These are phyloP conservation scores for Apophysomyces trapeziformis DNA, from an alignment of 371 early-diverging fungal genomes.

Conservation along the genomic window DNA sequence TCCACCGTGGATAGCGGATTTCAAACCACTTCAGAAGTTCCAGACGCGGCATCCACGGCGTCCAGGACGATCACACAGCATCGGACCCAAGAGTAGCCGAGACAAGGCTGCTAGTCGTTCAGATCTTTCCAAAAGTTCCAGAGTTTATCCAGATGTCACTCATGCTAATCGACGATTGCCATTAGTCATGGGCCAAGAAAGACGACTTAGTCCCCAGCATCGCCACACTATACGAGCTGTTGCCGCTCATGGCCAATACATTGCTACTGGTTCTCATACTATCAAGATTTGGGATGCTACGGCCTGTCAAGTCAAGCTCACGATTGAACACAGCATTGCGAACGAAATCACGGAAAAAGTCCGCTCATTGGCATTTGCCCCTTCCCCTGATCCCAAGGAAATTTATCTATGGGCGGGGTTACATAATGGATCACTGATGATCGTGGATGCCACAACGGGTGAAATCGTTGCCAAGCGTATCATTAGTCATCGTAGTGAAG, in stretches of 20 bases:
- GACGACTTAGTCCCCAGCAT: slow-evolving; percentile 18
- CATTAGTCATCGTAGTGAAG: slow-evolving; percentile 59
- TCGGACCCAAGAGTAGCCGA: not conserved
- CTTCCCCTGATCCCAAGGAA: slow-evolving; percentile 41
- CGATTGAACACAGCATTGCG: slow-evolving; percentile 21
- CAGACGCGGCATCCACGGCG: not conserved
- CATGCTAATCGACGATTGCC: slow-evolving; percentile 32
- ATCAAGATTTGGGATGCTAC: slow-evolving; percentile 28
- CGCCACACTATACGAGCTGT: slow-evolving; percentile 21
- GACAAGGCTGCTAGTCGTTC: not conserved
- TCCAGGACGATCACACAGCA: not conserved
- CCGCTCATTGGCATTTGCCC: slow-evolving; percentile 40
- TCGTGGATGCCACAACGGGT: slow-evolving; percentile 56
- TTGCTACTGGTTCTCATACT: slow-evolving; percentile 34
- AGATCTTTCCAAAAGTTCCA: not conserved
- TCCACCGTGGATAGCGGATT: not conserved
- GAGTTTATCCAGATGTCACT: slow-evolving; percentile 30
- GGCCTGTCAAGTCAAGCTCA: slow-evolving; percentile 9
- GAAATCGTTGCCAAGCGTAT: slow-evolving; percentile 55
- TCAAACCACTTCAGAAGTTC: not conserved
- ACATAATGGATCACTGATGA: slow-evolving; percentile 63
- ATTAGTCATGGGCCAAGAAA: slow-evolving; percentile 13
- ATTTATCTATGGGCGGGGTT: slow-evolving; percentile 70
- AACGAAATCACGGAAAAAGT: slow-evolving; percentile 37
- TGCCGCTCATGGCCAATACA: slow-evolving; percentile 22